Base-by-base conservation (phyloP, 768 basidiomycete genomes). In the Phylloporus sp. region DNA sequence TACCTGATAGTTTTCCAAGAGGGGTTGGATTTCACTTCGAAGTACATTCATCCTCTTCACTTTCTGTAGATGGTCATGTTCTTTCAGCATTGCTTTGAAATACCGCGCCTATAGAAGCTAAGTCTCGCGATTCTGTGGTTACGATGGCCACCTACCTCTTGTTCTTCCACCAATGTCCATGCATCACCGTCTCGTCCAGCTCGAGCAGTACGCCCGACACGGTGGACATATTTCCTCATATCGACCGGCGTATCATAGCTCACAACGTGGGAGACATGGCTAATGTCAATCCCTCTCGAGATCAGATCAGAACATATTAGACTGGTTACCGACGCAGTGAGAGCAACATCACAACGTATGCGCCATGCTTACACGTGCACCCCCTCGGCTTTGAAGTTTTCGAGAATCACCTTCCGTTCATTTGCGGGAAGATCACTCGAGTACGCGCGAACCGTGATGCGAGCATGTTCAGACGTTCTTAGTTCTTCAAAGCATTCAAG, bases 171-270 rank as follows among this genome's bases (percentile, higher is more conserved):
- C 57, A 98, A 67, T 2, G 87, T 88, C 95, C 95, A 99, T 3
- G 94, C 93, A 53, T 87, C 80, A 6, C 96, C 96, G 18, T 70
- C 68, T 37, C 87, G 75, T 8, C 96, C 96, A 4, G 96, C 96
- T 41, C 96, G 79, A 3, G 96, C 96, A 6, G 96, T 98, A 35
- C 96, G 78, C 18, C 96, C 96, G 9, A 94, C 95, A 43, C 96
- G 85, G 66, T 99, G 96, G 10, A 99, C 90, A 60, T 99, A 99
- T 65, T 98, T 98, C 41, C 91, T 79, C 80, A 97, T 93, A 64
- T 98, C 96, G n/a, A 96, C 78, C 9, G 96, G 94, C 3, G 81
- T 84, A 62, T 99, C 96, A 64, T 99, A 98, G 59, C 86, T 93
- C 38, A 99, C 80, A 24, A 99, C 95, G 65, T 96, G 89, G 3